Base-by-base conservation (phyloP, 345 rosid genomes). In the Lepidium sativum region DNA sequence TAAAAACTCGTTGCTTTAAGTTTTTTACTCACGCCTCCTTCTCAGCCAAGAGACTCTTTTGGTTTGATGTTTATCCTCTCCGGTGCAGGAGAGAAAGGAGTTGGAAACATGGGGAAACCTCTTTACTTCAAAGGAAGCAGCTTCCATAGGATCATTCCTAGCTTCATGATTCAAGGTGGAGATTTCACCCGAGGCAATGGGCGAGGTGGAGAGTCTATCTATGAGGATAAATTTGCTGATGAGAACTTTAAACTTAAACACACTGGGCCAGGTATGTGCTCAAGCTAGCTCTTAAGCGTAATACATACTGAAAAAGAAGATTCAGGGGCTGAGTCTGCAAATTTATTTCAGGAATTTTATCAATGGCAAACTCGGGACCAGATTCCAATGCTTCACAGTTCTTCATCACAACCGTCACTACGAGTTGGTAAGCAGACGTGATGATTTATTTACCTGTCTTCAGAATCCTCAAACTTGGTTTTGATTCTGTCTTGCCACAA, bases 101-200 rank as follows among this genome's bases (percentile, higher is more conserved):
- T 71, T 15, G 99, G 99, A 62, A 86, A 80, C 69, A 79, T 81
- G 53, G 91, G 91, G 59, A 90, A 90, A 65, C 85, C 84, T n/a
- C 95, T 94, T 33, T 68, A 74, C 55, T 88, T 79, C 68, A 86
- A 88, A 81, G 96, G 91, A 47, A 90, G 96, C 48, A 37, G 47
- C 33, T 90, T 88, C 65, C 99, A 94, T 55, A 77, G 99, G 82
- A 90, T 94, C 50, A 94, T 94, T 73, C 97, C 97, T 21, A 80
- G 82, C 75, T 90, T 94, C 56, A 85, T 88, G 97, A 83, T 94
- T 75, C 99, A 90, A n/a, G 96, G 99, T 20, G 97, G 96, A 63
- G 99, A 94, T 60, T 94, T 94, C 58, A 94, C 99, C 20, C 84
- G 27, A n/a, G 99, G 96, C 1, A 92, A 94, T 60, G 99, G 99